phyloP scores from a whole-genome alignment of 2,329 filamentous ascomycete species.

The Ophiostoma sp. region DNA sequence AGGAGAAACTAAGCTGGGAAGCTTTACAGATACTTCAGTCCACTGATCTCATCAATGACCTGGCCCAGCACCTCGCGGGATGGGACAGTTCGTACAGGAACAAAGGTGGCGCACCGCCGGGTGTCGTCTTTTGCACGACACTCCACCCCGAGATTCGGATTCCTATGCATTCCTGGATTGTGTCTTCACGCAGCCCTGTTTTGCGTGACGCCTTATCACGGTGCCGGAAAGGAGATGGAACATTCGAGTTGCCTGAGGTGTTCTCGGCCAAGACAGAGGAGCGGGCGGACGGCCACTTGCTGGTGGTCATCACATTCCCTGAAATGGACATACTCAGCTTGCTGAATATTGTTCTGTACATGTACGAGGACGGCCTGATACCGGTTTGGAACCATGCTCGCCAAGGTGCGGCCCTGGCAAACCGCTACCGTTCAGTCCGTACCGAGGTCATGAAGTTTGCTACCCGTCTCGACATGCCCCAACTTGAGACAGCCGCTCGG shows the following conservation, averaged over 20 bases:
- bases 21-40: not conserved
- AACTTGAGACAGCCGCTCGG: constrained; percentile 70
- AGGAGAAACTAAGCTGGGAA: not conserved
- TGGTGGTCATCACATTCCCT: constrained; percentile 57
- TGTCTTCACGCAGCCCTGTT: constrained; percentile 66
- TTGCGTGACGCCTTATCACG: constrained; percentile 58
- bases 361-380: constrained; percentile 73
- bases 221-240: constrained; percentile 48
- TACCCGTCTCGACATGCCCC: constrained; percentile 60
- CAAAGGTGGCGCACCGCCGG: constrained; percentile 34
- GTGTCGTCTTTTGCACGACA: constrained; percentile 48
- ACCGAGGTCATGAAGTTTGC: constrained; percentile 71
- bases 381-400: constrained; percentile 82
- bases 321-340: constrained; percentile 70
- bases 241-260: constrained; percentile 54
- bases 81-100: constrained; percentile 34
- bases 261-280: constrained; percentile 47
- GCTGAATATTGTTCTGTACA: constrained; percentile 71
- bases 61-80: not conserved
- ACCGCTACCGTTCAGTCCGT: constrained; percentile 72
- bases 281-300: constrained; percentile 36
- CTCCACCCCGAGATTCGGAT: constrained; percentile 63
- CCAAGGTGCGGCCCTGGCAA: constrained; percentile 58
- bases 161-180: constrained; percentile 76
- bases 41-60: not conserved